Evolutionary conservation across 2,329 filamentous ascomycete species (phyloP), one percentile per base, ranked within the genome.

Genomic region (Pestalotiopsis sp.): DNA sequence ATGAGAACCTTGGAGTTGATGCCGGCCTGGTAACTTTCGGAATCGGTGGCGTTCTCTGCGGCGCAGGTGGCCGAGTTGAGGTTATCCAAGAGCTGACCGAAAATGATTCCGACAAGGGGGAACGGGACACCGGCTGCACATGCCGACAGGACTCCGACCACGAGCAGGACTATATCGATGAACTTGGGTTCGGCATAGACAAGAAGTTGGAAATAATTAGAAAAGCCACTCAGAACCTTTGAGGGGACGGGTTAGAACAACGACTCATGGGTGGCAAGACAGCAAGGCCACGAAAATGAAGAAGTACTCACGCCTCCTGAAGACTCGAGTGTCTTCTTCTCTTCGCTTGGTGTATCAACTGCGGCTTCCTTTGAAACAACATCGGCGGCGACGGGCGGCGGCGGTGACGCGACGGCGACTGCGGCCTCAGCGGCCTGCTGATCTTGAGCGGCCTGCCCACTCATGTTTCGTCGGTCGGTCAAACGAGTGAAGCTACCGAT

Each of bases 31-130:
- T 82, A 79, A 23, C 75, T 70, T n/a, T 71, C 72, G 4, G 75
- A 72, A 13, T 76, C 70, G 59, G 66, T 66, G 14, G 73, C 69
- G 11, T 75, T 69, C 52, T 79, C 75, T 61, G 76, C 72, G 6
- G 79, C 79, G 75, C 88, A 90, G n/a, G 86, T 85, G 23, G 86
- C 85, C 13, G 80, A 78, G 74, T 90, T 90, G 74, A 91, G 82
- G 69, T 87, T 82, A 74, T 91, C 87, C 70, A 91, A 83, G 5
- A 91, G 84, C 77, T 90, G 81, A 67, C 89, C 88, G 72, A 91
- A 91, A 66, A 91, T 81, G 69, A 91, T 87, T 66, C 87, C 89
- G 74, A 91, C 86, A 23, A 91, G 80, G 14, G 89, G 89, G 68
- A 91, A 89, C 0, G 89, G 89, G 4, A 89, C 83, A 61, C 89